These are phyloP conservation scores for Panicum virgatum DNA, from an alignment of 202 grass and related monocot genomes.

Conservation along the genomic window DNA sequence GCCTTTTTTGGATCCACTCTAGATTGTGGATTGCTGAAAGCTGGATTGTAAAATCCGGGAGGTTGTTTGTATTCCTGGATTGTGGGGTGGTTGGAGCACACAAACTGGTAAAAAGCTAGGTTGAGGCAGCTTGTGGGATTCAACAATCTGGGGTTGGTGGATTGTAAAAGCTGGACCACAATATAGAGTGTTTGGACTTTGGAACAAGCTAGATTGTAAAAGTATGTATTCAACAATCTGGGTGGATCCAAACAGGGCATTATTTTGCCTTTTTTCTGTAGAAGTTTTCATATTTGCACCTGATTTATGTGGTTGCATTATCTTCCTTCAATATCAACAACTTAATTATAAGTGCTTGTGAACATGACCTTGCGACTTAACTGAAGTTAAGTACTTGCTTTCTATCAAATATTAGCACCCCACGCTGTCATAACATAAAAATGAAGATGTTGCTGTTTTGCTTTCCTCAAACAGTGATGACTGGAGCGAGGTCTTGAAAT, in stretches of 20 bases:
- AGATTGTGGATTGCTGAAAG: too few species aligned
- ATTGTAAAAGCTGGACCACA: too few species aligned
- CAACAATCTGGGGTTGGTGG: too few species aligned
- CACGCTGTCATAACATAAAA: not conserved
- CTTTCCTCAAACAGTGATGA: not conserved
- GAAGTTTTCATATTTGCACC: not conserved
- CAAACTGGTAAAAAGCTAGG: too few species aligned
- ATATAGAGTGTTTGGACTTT: too few species aligned
- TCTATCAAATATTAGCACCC: not conserved
- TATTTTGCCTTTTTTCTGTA: not conserved
- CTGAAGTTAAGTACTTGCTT: slow-evolving; percentile 23
- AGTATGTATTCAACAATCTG: not conserved
- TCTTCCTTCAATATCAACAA: not conserved
- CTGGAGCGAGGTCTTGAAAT: slow-evolving; percentile 44
- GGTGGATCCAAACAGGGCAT: not conserved
- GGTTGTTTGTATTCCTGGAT: too few species aligned
- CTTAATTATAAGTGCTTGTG: slow-evolving; percentile 5
- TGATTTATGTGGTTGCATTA: slow-evolving; percentile 9
- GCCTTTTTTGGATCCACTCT: too few species aligned
- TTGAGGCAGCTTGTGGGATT: too few species aligned
- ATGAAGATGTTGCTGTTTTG: not conserved
- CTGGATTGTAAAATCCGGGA: too few species aligned
- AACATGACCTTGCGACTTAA: slow-evolving; percentile 8
- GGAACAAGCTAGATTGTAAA: not conserved
- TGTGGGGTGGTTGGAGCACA: too few species aligned